phyloP scores from a whole-genome alignment of 1,284 basidiomycete genomes.

The Exobasidium cylindrosporum region DNA sequence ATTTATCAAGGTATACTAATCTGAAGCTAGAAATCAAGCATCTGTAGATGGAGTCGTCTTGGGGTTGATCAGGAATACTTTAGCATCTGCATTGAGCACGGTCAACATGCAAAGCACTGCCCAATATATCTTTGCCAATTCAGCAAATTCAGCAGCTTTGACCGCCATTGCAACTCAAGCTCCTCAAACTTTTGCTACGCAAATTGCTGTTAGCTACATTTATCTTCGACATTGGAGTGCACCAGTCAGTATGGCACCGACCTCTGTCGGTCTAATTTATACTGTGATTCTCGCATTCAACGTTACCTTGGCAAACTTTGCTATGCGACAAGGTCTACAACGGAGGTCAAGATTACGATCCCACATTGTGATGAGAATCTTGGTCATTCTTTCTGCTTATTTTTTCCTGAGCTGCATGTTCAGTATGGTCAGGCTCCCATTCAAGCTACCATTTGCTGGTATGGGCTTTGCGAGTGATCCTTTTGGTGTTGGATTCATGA shows the following conservation, averaged over 20 bases:
- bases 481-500: constrained; percentile 50
- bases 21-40: constrained; percentile 37
- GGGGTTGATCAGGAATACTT: no score
- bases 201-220: constrained; percentile 61
- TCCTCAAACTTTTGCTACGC: constrained; percentile 63
- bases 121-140: constrained; percentile 26
- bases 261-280: constrained; percentile 74
- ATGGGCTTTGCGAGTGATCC: constrained; percentile 16
- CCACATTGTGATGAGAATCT: constrained; percentile 34
- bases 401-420: constrained; percentile 45
- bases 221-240: constrained; percentile 69
- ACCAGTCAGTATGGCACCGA: constrained; percentile 69
- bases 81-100: constrained; percentile 8
- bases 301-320: constrained; percentile 37
- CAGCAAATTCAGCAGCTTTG: constrained; percentile 28
- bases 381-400: constrained; percentile 30
- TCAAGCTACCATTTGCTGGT: constrained; percentile 39
- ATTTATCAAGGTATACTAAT: constrained; percentile 32
- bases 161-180: constrained; percentile 57
- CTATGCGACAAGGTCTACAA: constrained; percentile 30
- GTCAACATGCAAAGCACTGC: constrained; percentile 24
- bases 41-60: constrained; percentile 21
- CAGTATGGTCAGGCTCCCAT: constrained; percentile 44
- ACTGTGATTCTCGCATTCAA: constrained; percentile 62
- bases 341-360: constrained; percentile 34